Base-by-base conservation (phyloP, 306 rosid species). In the Cucurbita ficifolia region DNA sequence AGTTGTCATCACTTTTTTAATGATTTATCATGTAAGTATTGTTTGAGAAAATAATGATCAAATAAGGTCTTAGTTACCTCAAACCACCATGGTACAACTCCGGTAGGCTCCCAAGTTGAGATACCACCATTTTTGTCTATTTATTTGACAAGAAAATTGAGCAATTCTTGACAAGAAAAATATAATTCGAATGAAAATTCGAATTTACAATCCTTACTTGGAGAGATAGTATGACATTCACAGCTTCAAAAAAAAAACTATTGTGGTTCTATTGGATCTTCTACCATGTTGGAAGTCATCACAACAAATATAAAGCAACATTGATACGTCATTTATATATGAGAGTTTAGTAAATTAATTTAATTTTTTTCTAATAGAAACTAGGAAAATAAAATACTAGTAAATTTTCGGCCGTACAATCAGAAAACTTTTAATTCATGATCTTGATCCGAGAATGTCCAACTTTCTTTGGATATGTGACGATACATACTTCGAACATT, bases 341-440 rank as follows among this genome's bases (percentile, higher is more conserved):
- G 7, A 5, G 0, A 17, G n/a, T 7, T 48, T 13, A 48, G 22
- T 10, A 48, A 49, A 7, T 29, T 1, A 19, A 7, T 19, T 14
- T 13, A 16, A 10, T 13, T n/a, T 21, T 43, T n/a, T 50, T 54
- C n/a, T n/a, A n/a, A n/a, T n/a, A n/a, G n/a, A n/a, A n/a, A n/a
- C n/a, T n/a, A n/a, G n/a, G n/a, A n/a, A n/a, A 50, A 24, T 39
- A 39, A 45, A 4, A 6, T 56, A 51, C 96, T 80, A 88, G 86
- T 68, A 92, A 82, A 74, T 96, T 96, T 92, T 92, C 96, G 33
- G 98, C 88, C 1, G 98, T 90, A 86, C 96, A 92, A 29, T 58
- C 64, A 24, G n/a, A 40, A 58, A 24, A 29, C 0, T 24, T 12
- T 4, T 40, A 17, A 24, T 24, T 40, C 64, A 1, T 58, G 39